Percentiles rank a stretch among this genome's conserved stretches.
Evolutionary conservation across 345 rosid genomes (phyloP).

Genomic region (Abelmoschus esculentus): DNA sequence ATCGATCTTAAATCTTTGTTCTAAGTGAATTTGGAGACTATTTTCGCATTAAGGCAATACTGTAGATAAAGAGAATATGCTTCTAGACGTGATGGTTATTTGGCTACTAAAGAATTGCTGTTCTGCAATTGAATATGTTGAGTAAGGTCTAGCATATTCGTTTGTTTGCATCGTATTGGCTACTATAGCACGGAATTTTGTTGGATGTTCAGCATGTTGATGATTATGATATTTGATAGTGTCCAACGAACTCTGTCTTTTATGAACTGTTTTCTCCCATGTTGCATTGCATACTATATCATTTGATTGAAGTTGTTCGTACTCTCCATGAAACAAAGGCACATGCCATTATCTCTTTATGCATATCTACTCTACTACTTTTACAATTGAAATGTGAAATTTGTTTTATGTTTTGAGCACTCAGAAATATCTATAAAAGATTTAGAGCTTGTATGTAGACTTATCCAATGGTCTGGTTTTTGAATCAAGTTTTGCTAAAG

Average conservation of each 20-base stretch:
- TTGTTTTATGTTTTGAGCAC: too few species aligned
- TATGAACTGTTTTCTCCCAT: not conserved
- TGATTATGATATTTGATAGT: too few species aligned
- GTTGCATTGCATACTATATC: too few species aligned
- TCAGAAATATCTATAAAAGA: too few species aligned
- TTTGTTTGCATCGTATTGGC: not conserved
- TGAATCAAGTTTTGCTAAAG: too few species aligned
- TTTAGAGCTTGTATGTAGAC: too few species aligned
- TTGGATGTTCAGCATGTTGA: slow-evolving; percentile 1
- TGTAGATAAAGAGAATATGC: slow-evolving; percentile 1
- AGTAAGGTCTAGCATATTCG: not conserved
- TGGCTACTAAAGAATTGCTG: not conserved
- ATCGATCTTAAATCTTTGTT: not conserved
- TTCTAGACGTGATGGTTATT: not conserved
- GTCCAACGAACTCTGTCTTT: not conserved
- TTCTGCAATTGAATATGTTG: not conserved
- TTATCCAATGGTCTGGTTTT: too few species aligned
- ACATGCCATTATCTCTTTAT: too few species aligned
- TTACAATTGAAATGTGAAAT: too few species aligned
- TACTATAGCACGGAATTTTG: not conserved
- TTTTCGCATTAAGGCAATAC: not conserved
- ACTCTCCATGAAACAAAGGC: too few species aligned
- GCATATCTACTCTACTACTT: too few species aligned
- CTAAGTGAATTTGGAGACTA: not conserved
- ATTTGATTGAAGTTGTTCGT: too few species aligned